A percentile compares a stretch with the other conserved stretches of the same genome.
Conservation (phyloP, 1,139 yeast genomes). For the Geotrichum fermentans region DNA sequence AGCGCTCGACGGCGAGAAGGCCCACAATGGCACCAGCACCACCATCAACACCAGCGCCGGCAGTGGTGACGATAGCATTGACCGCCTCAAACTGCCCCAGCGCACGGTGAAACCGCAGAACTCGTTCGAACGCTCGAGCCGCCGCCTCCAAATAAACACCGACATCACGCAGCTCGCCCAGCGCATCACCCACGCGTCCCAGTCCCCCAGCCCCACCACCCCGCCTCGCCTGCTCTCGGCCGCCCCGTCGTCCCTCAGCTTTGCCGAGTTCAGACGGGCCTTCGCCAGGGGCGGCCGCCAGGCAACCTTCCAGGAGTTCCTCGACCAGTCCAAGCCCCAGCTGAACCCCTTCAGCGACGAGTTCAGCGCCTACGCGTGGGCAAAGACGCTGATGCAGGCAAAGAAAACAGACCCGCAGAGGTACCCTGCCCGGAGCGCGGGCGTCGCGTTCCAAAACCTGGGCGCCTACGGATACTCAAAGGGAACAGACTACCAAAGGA, state of each 20-base stretch:
- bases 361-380: slow-evolving; percentile 66
- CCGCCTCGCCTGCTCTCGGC: not conserved
- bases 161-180: slow-evolving; percentile 11
- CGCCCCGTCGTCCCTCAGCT: not conserved
- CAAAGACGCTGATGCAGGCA: slow-evolving; percentile 58
- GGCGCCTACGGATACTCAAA: slow-evolving; percentile 71
- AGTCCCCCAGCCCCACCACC: not conserved
- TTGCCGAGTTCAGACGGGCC: not conserved
- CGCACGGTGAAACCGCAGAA: not conserved
- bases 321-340: slow-evolving; percentile 7
- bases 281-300: not conserved
- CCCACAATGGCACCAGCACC: too few species aligned
- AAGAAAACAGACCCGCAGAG: slow-evolving; percentile 56
- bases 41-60: not conserved
- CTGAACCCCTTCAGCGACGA: slow-evolving; percentile 53
- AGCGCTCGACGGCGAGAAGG: too few species aligned
- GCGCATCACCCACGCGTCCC: slow-evolving; percentile 3
- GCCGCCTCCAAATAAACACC: not conserved
- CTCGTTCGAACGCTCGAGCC: slow-evolving; percentile 4
- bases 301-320: slow-evolving; percentile 2
- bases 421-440: slow-evolving; percentile 49
- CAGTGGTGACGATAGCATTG: not conserved
- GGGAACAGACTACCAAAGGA: slow-evolving; percentile 75
- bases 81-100: too few species aligned
- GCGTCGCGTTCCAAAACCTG: slow-evolving; percentile 63